Evolutionary conservation across 1,139 yeast genomes (phyloP), one percentile per base, ranked within the genome.

Genomic region (Kodamaea plutei): DNA sequence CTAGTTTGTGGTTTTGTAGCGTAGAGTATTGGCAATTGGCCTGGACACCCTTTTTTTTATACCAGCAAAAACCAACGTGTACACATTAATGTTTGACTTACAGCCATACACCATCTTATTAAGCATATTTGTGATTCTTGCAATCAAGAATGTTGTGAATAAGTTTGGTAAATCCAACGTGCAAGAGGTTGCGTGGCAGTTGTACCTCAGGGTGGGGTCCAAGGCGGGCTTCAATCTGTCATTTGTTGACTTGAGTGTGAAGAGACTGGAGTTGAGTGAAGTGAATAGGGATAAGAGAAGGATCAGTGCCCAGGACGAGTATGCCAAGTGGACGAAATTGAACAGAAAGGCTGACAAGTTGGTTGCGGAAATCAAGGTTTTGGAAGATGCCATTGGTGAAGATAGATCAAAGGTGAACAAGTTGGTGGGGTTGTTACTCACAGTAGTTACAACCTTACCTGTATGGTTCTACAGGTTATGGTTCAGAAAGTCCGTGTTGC

Each of bases 271-370:
- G 44, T 73, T 81, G 28, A 50, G 56, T 6, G 55, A 59, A 15
- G 50, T 79, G 16, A 64, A 72, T 41, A 62, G 61, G 9, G 76
- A 80, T 44, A 72, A 88, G 40, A 63, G 76, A 26, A 48, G 69
- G 6, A 73, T 89, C 10, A 76, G 88, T 39, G 93, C 96, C 5
- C 96, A 89, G 55, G 96, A 91, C 52, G 80, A 91, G 47, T 91
- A 89, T 55, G 96, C 97, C 28, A 80, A 75, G 48, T 91, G 98
- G 98, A 94, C 97, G 3, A 87, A 87, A 54, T 69, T 89, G 41
- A 89, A 87, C 48, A 72, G 98, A 30, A 73, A 72, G 45, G 61
- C 71, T 36, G 89, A 82, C 40, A 71, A 73, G 39, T 53, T 84
- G 33, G 65, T 68, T 30, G 64, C 60, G 8, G 77, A 82, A 39